These are phyloP conservation scores for Zygosaccharomyces pseudobailii DNA, from an alignment of 1,139 yeast genomes.

Conservation along the genomic window DNA sequence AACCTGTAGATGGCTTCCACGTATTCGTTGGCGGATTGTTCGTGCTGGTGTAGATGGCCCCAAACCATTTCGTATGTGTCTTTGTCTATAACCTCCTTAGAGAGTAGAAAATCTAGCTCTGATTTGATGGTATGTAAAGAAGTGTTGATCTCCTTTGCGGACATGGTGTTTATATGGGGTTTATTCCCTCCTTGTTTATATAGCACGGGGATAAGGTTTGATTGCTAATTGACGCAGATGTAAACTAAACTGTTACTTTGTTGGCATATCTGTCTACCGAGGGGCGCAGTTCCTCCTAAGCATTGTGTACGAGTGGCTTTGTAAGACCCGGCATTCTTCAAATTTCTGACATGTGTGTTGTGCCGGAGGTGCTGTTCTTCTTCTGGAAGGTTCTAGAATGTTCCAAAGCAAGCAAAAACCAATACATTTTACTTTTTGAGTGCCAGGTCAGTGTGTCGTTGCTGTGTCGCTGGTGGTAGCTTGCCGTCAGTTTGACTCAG, in stretches of 20 bases:
- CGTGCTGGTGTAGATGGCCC: constrained; percentile 3
- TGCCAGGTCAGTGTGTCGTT: not conserved
- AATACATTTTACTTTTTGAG: not conserved
- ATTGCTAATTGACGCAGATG: not conserved
- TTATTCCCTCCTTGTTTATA: not conserved
- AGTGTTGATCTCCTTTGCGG: constrained; percentile 66
- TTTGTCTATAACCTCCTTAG: not conserved
- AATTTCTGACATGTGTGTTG: too few species aligned
- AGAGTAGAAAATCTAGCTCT: constrained; percentile 59
- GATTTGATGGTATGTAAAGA: constrained; percentile 67
- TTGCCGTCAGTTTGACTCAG: too few species aligned
- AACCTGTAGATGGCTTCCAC: constrained; percentile 72
- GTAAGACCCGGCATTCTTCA: not conserved
- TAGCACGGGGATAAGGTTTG: not conserved
- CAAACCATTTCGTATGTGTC: not conserved
- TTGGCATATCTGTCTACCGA: not conserved
- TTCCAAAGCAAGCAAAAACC: not conserved
- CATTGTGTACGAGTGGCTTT: not conserved
- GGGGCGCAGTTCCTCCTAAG: not conserved
- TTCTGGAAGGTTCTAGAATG: not conserved
- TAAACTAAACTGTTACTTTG: not conserved
- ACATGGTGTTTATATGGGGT: constrained; percentile 25
- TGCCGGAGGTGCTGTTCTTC: too few species aligned
- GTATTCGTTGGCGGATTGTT: constrained; percentile 30
- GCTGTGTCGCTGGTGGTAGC: too few species aligned